Conservation (phyloP, 768 basidiomycete species). For the Sporobolomyces roseus region DNA sequence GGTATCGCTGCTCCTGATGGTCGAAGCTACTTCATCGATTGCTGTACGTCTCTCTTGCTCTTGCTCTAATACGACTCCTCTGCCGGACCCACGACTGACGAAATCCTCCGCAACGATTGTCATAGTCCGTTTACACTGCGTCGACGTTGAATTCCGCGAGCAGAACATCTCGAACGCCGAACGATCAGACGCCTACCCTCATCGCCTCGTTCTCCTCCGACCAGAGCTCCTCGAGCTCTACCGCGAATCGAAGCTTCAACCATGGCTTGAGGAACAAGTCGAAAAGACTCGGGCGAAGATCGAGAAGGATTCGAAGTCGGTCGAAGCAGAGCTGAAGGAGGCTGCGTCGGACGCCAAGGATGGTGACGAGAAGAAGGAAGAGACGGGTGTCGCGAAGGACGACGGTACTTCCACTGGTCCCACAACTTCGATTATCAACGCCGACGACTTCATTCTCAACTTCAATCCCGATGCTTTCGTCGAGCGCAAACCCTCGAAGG, state of each 20-base stretch:
- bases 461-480: conserved; percentile 55
- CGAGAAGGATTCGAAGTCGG: conserved; percentile 38
- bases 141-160: conserved; percentile 53
- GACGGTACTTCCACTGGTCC: too few species aligned
- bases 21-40: conserved; percentile 52
- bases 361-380: conserved; percentile 29
- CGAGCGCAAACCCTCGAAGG: conserved; percentile 43
- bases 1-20: conserved; percentile 53
- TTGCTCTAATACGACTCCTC: background rate
- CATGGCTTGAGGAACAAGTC: conserved; percentile 48
- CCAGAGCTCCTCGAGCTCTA: conserved; percentile 52
- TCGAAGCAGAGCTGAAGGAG: conserved; percentile 45
- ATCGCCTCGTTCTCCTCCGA: conserved; percentile 52
- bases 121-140: conserved; percentile 49
- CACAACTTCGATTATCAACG: conserved; percentile 48
- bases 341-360: conserved; percentile 35
- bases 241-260: conserved; percentile 51
- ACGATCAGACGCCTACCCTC: conserved; percentile 47
- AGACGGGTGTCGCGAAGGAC: background rate
- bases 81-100: background rate
- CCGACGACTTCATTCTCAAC: conserved; percentile 49
- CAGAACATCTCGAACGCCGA: conserved; percentile 46
- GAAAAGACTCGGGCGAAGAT: conserved; percentile 42
- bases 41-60: conserved; percentile 42
- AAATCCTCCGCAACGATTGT: background rate